Evolutionary conservation across 75 land plant genomes (phyloP).

Genomic region (Pseudotsuga menziesii): DNA sequence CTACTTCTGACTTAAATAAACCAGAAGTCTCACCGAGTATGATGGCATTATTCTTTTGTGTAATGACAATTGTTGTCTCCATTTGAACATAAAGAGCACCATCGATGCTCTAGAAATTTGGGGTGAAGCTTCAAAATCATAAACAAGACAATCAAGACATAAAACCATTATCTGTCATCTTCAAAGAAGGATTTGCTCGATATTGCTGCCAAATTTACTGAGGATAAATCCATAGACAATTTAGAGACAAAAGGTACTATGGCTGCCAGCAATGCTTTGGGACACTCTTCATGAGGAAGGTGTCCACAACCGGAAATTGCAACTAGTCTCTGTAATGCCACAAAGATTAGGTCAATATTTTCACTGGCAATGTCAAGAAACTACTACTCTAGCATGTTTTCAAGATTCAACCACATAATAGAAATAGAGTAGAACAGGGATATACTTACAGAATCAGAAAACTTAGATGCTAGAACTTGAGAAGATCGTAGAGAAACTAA

Average conservation of each 20-base stretch:
- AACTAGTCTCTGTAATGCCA: conserved; percentile 23
- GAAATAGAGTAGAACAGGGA: background rate
- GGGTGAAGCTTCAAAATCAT: background rate
- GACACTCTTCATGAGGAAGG: conserved; percentile 44
- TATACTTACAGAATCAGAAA: conserved; percentile 28
- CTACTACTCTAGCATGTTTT: background rate
- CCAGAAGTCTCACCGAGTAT: background rate
- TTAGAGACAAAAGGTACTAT: conserved; percentile 29
- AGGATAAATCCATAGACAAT: background rate
- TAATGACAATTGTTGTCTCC: background rate
- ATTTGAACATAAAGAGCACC: background rate
- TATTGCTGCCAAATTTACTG: background rate
- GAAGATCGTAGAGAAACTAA: conserved; percentile 34
- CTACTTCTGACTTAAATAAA: conserved; percentile 1
- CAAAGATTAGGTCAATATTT: background rate
- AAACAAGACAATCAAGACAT: background rate
- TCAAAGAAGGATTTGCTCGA: background rate
- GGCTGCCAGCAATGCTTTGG: conserved; percentile 31
- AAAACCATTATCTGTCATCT: background rate
- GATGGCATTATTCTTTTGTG: background rate
- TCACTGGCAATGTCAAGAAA: background rate
- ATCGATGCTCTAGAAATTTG: background rate
- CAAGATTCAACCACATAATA: background rate
- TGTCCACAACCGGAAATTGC: conserved; percentile 47
- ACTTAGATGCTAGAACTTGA: conserved; percentile 33